Evolutionary conservation across 805 yeast genomes (phyloP).

Genomic region (Yarrowia hollandica): DNA sequence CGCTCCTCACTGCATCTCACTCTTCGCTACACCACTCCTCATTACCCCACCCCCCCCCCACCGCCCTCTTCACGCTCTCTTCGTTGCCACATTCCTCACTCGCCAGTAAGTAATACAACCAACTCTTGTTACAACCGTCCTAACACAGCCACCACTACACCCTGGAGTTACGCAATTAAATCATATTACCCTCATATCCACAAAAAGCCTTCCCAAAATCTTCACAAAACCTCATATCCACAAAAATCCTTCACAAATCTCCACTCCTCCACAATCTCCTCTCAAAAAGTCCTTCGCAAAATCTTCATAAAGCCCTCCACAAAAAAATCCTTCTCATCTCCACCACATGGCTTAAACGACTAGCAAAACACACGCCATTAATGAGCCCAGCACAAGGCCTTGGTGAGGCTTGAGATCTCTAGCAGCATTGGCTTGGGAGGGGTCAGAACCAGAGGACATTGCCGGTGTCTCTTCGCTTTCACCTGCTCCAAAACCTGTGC

Average conservation of each 20-base stretch:
- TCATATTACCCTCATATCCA: too few species aligned
- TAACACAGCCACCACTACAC: too few species aligned
- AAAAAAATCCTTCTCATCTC: constrained; percentile 5
- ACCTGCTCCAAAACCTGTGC: not conserved
- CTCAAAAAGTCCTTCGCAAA: constrained; percentile 8
- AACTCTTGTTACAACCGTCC: too few species aligned
- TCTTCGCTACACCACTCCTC: too few species aligned
- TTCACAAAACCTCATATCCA: too few species aligned
- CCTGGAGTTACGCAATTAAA: too few species aligned
- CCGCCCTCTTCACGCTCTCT: too few species aligned
- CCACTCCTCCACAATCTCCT: not conserved
- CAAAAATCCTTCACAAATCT: not conserved
- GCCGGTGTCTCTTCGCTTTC: not conserved
- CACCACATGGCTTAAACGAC: not conserved
- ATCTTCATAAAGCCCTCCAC: not conserved
- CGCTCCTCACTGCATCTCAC: too few species aligned
- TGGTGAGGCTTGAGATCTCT: not conserved
- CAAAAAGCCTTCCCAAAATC: too few species aligned
- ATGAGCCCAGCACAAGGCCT: not conserved
- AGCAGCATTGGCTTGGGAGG: not conserved
- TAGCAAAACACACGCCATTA: not conserved
- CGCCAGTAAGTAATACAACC: too few species aligned
- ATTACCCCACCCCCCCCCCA: too few species aligned
- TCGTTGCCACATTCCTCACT: too few species aligned
- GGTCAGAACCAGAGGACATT: not conserved